Percentiles rank a stretch among this genome's conserved stretches.
These are phyloP conservation scores for Russula abietina DNA, from an alignment of 768 basidiomycete species.

Conservation along the genomic window DNA sequence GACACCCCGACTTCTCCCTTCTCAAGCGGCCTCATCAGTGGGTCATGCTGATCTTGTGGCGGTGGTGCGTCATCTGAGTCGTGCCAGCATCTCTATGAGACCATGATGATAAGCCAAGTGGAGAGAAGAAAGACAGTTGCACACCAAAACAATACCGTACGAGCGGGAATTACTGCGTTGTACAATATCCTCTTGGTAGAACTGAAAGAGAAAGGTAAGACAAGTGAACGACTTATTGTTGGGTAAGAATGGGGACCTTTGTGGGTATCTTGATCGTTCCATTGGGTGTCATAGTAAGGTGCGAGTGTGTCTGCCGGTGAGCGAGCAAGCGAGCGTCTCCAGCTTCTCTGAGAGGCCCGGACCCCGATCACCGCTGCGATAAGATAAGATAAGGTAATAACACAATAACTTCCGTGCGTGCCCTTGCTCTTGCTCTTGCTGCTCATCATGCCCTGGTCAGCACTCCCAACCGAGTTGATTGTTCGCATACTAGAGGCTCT, in stretches of 20 bases:
- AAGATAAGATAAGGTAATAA: conserved; percentile 11
- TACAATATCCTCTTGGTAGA: conserved; percentile 40
- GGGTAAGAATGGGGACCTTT: conserved; percentile 29
- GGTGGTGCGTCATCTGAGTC: conserved; percentile 68
- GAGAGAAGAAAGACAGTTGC: conserved; percentile 21
- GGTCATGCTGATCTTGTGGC: conserved; percentile 46
- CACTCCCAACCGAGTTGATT: conserved; percentile 13
- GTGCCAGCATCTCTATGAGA: conserved; percentile 75
- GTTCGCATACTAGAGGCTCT: conserved; percentile 8
- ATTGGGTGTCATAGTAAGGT: conserved; percentile 30
- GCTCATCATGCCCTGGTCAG: background rate
- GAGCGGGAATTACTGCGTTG: conserved; percentile 32
- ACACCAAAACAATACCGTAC: conserved; percentile 63
- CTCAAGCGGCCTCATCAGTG: conserved; percentile 65
- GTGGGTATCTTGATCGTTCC: conserved; percentile 29
- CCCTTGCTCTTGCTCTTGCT: background rate
- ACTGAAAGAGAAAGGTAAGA: conserved; percentile 27
- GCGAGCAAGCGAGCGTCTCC: background rate
- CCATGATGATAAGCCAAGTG: conserved; percentile 9
- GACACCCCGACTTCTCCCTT: conserved; percentile 82
- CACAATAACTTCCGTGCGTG: background rate
- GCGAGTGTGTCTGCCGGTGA: background rate
- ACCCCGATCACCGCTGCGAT: conserved; percentile 16
- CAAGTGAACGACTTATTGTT: background rate
- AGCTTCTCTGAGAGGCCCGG: background rate